Conservation (phyloP, 345 rosid genomes). For the Citrus unshiu region DNA sequence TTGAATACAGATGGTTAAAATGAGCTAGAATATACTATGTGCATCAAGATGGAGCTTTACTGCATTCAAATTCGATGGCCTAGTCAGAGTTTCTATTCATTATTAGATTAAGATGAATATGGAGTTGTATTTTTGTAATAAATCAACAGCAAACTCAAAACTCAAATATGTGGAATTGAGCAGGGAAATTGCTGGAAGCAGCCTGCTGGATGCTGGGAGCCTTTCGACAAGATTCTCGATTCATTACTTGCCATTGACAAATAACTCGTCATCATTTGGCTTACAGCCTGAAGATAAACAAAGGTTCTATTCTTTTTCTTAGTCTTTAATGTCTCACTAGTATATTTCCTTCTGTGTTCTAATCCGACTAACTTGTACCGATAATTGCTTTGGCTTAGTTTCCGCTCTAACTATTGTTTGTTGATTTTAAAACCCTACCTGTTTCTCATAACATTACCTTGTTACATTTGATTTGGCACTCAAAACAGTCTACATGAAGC, state of each 20-base stretch:
- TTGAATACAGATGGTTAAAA: background rate
- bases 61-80: background rate
- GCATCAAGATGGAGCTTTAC: background rate
- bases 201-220: constrained; percentile 37
- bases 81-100: too few species aligned
- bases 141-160: too few species aligned
- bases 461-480: background rate
- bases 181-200: constrained; percentile 53
- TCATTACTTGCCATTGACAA: constrained; percentile 22
- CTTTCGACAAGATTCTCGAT: constrained; percentile 33
- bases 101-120: too few species aligned
- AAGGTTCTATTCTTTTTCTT: background rate
- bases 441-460: background rate
- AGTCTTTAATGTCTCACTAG: background rate
- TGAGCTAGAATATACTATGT: background rate
- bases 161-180: background rate
- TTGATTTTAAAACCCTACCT: background rate
- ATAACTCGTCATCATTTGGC: background rate
- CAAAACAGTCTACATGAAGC: background rate
- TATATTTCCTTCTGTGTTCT: background rate
- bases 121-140: too few species aligned
- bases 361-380: background rate
- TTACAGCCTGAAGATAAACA: too few species aligned
- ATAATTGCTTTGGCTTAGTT: background rate
- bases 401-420: background rate